Evolutionary conservation across 208 protist species (phyloP), one percentile per base, ranked within the genome.

Genomic region (Trypanosomatidae sp.): DNA sequence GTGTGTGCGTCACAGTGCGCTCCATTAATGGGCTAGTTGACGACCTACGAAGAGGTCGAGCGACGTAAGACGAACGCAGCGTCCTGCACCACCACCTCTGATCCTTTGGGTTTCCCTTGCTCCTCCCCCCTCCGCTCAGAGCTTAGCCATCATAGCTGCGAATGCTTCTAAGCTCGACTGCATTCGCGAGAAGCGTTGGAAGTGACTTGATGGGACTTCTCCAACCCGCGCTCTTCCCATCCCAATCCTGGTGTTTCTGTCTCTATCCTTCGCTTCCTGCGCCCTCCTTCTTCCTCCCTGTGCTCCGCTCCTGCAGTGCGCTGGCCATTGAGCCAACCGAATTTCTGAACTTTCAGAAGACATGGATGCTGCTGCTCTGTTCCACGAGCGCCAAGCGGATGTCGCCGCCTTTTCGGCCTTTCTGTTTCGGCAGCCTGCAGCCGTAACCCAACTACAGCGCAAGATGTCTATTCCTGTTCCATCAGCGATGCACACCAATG

Each of bases 321-420:
- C 6, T 28, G 60, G 19, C 60, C 17, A 25, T 47, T 22, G 7
- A 22, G 60, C 8, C 19, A 5, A 39, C 39, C 17, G 30, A 7
- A n/a, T 56, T 43, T 3, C 1, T 56, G 10, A 28, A 59, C 49
- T 1, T 28, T 30, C 25, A 30, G 30, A 41, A 15, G 28, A 41
- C 36, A 72, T 72, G 68, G 70, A 74, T 56, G 70, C 59, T 36
- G 70, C 58, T n/a, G 43, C 55, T 19, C 47, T 74, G 19, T 65
- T 74, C 46, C 28, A 74, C 59, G 58, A 74, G 41, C 70, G 70
- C 17, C 55, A 43, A 22, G 70, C 58, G 15, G 70, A 74, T 56
- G 59, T 74, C n/a, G 70, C 70, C 30, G 70, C 70, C 28, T 74
- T 74, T 41, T 28, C 68, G 33, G 53, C 39, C 22, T 19, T 59